phyloP scores from a whole-genome alignment of 257 asterid species.

The Jacaranda mimosifolia region DNA sequence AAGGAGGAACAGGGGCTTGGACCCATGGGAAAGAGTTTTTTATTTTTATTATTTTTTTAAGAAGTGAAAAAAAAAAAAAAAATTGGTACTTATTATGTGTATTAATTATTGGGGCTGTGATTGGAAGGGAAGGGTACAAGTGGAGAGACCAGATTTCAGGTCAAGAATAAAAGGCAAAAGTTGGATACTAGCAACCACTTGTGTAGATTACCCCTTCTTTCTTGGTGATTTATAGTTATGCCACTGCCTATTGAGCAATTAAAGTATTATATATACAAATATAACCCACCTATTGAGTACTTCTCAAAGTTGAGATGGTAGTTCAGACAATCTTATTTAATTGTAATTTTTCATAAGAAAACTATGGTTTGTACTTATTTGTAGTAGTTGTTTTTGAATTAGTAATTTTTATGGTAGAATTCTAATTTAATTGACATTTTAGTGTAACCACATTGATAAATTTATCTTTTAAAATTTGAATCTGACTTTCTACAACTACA shows the following conservation, averaged over 20 bases:
- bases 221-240: background rate
- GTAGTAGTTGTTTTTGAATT: no score
- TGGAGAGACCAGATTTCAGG: conserved; percentile 24
- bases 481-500: no score
- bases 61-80: no score
- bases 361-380: no score
- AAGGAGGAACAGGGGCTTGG: background rate
- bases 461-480: no score
- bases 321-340: no score
- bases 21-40: background rate
- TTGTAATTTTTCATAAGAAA: no score
- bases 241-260: conserved; percentile 3
- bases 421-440: no score
- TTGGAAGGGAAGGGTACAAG: conserved; percentile 21
- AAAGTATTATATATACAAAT: background rate
- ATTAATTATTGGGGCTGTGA: conserved; percentile 9
- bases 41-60: background rate
- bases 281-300: no score
- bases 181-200: conserved; percentile 50
- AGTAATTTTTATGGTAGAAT: no score
- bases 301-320: no score
- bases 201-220: background rate
- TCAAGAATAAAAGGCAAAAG: conserved; percentile 62
- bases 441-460: no score
- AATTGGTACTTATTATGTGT: background rate